A percentile compares a stretch with the other conserved stretches of the same genome.
phyloP scores from a whole-genome alignment of 306 rosid genomes.

The Vicia faba region DNA sequence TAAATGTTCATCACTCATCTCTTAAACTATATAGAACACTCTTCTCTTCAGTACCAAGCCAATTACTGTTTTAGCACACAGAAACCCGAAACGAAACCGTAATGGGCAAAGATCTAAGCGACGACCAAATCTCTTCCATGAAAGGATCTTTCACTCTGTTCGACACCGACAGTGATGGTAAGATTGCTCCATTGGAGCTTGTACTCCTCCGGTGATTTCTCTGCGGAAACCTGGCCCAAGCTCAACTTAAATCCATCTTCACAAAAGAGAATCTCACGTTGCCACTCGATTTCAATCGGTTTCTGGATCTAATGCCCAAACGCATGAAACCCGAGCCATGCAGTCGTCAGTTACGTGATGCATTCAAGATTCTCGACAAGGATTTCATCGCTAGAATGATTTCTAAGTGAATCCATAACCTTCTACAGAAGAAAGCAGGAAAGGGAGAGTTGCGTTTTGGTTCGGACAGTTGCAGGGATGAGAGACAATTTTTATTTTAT shows the following conservation, averaged over 20 bases:
- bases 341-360: no score
- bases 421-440: no score
- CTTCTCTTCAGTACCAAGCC: no score
- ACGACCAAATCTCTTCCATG: conserved; percentile 89
- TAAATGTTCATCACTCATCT: no score
- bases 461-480: no score
- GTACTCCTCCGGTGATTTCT: conserved; percentile 97
- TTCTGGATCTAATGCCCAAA: conserved; percentile 83
- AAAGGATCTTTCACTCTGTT: conserved; percentile 93
- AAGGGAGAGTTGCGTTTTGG: no score
- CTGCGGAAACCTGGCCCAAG: conserved; percentile 97
- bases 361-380: no score
- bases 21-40: no score
- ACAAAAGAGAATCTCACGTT: conserved; percentile 77
- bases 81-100: conserved; percentile 3
- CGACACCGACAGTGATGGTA: conserved; percentile 83
- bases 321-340: conserved; percentile 96
- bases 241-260: conserved; percentile 84
- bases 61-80: no score
- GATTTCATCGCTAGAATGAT: no score
- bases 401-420: no score
- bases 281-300: conserved; percentile 82
- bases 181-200: conserved; percentile 90
- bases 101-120: conserved; percentile 96
- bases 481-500: no score